Base-by-base conservation (phyloP, 306 rosid genomes). In the Fagus crenata region DNA sequence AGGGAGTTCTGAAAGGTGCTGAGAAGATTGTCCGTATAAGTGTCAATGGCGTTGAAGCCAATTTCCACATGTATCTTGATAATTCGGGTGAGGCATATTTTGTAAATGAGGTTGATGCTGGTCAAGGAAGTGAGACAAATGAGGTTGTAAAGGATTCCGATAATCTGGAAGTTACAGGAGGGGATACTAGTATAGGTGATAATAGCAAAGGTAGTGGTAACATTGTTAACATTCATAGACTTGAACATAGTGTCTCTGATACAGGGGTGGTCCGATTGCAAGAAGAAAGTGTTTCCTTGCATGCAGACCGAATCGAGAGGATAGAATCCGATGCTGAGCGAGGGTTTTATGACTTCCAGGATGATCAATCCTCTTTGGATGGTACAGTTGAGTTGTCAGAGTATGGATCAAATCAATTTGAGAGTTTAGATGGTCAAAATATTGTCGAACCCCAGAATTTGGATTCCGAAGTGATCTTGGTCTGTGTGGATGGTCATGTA, bases 81-180 rank as follows among this genome's bases (percentile, higher is more conserved):
- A 90, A 94, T 80, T 92, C 97, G 0, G 98, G 98, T 17, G 97
- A 92, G 89, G 98, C 98, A 17, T 94, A 94, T 84, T 92, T 94
- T 77, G 76, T 89, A 65, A 89, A 80, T 85, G 98, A 90, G 85
- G 89, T 81, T 64, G 90, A 90, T 78, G 75, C 79, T 56, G 85
- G 84, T 42, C 77, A 80, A 80, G 85, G 68, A 32, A 64, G 75
- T 63, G 89, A 82, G 84, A 61, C 72, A 28, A 82, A 81, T 73
- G 89, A 69, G 75, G 79, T 71, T 69, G 73, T 33, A 63, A 75
- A 74, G 33, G 90, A 77, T 82, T 71, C 84, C 6, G 77, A 15
- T 74, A 67, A 67, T 72, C 72, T 71, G 69, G 85, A 75, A 43
- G 73, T 42, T 77, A 49, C 54, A n/a, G 71, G 6, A 28, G 84